phyloP scores from a whole-genome alignment of 179 eudicot species.

The Pouteria campechiana region DNA sequence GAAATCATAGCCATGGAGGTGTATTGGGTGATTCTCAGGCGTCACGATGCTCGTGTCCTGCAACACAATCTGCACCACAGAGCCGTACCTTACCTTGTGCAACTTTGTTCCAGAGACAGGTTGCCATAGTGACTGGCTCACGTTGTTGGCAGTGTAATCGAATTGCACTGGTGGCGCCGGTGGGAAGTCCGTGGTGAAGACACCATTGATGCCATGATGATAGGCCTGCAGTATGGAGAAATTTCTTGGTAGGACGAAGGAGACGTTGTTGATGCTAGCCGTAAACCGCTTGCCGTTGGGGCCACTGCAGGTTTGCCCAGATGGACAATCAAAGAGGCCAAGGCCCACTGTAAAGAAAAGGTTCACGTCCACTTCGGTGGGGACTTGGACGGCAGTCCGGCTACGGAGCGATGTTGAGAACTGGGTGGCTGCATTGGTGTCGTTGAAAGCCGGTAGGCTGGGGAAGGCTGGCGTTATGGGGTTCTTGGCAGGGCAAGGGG shows the following conservation, averaged over 20 bases:
- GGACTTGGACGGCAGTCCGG: conserved; percentile 34
- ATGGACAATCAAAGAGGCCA: conserved; percentile 58
- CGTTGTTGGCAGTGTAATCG: conserved; percentile 86
- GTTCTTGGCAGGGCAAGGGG: conserved; percentile 41
- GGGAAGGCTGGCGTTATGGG: conserved; percentile 24
- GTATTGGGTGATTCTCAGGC: conserved; percentile 84
- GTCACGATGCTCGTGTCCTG: conserved; percentile 78
- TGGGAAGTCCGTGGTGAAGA: conserved; percentile 72
- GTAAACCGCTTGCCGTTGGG: conserved; percentile 70
- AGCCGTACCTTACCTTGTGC: conserved; percentile 51
- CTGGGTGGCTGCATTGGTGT: conserved; percentile 52
- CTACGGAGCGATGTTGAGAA: conserved; percentile 49
- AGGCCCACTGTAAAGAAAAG: conserved; percentile 59
- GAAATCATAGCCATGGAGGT: conserved; percentile 88
- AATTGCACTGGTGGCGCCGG: conserved; percentile 47
- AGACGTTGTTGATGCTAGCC: conserved; percentile 77
- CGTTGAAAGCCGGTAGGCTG: conserved; percentile 55
- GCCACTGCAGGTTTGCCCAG: conserved; percentile 53
- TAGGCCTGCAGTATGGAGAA: conserved; percentile 75
- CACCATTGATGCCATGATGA: conserved; percentile 46
- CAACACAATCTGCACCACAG: conserved; percentile 65
- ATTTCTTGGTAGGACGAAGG: conserved; percentile 60
- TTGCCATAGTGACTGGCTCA: conserved; percentile 62
- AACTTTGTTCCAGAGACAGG: conserved; percentile 47
- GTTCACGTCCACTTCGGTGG: conserved; percentile 41